These are phyloP conservation scores for Wakefieldia striispora DNA, from an alignment of 768 basidiomycete species.

Conservation along the genomic window DNA sequence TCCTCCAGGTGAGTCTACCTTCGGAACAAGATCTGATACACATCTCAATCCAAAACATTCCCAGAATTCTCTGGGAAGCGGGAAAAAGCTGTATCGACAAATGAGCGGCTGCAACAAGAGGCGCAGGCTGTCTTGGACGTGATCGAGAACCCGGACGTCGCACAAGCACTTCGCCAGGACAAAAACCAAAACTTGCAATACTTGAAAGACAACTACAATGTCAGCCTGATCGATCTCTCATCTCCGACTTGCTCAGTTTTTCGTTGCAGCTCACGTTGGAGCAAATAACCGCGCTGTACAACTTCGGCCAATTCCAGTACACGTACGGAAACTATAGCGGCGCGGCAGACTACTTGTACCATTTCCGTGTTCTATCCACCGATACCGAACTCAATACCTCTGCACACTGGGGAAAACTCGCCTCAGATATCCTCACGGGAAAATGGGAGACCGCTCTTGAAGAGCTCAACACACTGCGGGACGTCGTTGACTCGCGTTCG, in stretches of 20 bases:
- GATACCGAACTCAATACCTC: conserved; percentile 92
- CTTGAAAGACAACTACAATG: conserved; percentile 89
- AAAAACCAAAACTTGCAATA: conserved; percentile 96
- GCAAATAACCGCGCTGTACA: conserved; percentile 94
- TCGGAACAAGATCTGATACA: neutral
- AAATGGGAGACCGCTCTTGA: conserved; percentile 94
- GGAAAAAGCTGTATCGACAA: conserved; percentile 76
- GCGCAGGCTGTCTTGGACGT: conserved; percentile 93
- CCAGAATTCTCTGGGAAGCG: conserved; percentile 85
- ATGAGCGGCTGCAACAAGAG: conserved; percentile 82
- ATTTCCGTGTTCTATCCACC: conserved; percentile 96
- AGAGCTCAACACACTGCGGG: conserved; percentile 93
- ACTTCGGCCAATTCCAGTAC: conserved; percentile 98
- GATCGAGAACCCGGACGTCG: conserved; percentile 96
- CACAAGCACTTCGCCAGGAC: conserved; percentile 90
- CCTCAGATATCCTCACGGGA: conserved; percentile 92
- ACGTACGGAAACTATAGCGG: conserved; percentile 97
- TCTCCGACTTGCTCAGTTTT: conserved; percentile 1
- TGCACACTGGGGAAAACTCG: conserved; percentile 98
- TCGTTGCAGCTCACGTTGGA: conserved; percentile 78
- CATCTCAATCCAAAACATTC: neutral
- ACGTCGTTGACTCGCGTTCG: conserved; percentile 81
- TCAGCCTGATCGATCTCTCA: conserved; percentile 37
- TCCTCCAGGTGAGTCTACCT: conserved; percentile 54
- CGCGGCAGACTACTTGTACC: conserved; percentile 97